Evolutionary conservation across 2,329 filamentous ascomycete genomes (phyloP).

Genomic region (Graphium sp.): DNA sequence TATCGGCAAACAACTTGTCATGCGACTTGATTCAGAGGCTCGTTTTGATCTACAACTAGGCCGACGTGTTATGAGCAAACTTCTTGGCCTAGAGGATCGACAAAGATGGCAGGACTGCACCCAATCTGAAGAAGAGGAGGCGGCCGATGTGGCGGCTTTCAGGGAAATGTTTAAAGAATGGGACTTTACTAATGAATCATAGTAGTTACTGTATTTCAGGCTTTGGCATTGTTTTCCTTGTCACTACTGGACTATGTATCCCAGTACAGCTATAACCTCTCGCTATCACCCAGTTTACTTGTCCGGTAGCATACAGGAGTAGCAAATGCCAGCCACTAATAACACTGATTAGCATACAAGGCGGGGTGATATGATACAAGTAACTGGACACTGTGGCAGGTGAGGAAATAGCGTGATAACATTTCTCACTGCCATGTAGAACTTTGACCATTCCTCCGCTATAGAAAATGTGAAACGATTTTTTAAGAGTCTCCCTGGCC

Average conservation of each 20-base stretch:
- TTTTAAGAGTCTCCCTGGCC: no score
- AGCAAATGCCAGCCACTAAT: background rate
- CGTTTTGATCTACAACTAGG: conserved; percentile 88
- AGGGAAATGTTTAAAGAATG: conserved; percentile 69
- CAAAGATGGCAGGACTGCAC: conserved; percentile 71
- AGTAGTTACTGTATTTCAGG: background rate
- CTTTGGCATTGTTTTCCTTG: background rate
- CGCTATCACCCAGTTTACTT: background rate
- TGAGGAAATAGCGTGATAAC: no score
- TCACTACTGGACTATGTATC: background rate
- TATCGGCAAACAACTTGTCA: conserved; percentile 43
- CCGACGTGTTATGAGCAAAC: conserved; percentile 71
- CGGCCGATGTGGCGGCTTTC: conserved; percentile 59
- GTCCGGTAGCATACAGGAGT: background rate
- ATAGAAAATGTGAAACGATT: no score
- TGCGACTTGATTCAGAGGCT: conserved; percentile 54
- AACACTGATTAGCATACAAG: conserved; percentile 2
- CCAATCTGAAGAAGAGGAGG: conserved; percentile 66
- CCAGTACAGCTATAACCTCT: background rate
- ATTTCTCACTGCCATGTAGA: no score
- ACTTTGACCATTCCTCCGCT: no score
- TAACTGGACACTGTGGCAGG: no score
- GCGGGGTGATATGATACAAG: background rate
- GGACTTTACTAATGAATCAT: conserved; percentile 52
- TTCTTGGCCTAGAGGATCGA: conserved; percentile 65